Conservation (phyloP, 805 yeast species). For the Isabelozyma rhagii region DNA sequence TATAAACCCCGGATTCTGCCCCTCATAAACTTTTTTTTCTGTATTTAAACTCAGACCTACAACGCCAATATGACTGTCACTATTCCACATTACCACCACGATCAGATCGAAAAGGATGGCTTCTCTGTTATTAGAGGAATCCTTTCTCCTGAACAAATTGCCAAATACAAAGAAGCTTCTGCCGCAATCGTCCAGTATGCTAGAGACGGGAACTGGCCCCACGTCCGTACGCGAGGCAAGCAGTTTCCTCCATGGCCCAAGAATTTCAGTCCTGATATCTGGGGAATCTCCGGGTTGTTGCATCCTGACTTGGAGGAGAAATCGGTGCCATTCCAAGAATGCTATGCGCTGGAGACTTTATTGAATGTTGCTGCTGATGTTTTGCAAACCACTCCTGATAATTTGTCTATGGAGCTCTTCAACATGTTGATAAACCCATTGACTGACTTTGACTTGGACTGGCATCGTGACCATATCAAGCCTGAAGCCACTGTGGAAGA, state of each 20-base stretch:
- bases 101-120: slow-evolving; percentile 33
- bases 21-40: background rate
- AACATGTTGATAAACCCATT: slow-evolving; percentile 53
- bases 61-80: background rate
- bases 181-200: slow-evolving; percentile 37
- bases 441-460: slow-evolving; percentile 50
- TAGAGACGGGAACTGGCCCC: slow-evolving; percentile 46
- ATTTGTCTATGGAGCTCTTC: slow-evolving; percentile 46
- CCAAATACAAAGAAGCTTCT: slow-evolving; percentile 32
- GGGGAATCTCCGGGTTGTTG: slow-evolving; percentile 49
- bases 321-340: slow-evolving; percentile 35
- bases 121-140: slow-evolving; percentile 39
- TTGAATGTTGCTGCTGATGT: slow-evolving; percentile 41
- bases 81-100: slow-evolving; percentile 25
- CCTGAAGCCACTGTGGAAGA: slow-evolving; percentile 45
- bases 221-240: slow-evolving; percentile 48
- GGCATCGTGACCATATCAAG: slow-evolving; percentile 52
- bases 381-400: slow-evolving; percentile 32
- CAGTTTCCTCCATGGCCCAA: slow-evolving; percentile 60
- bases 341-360: slow-evolving; percentile 37
- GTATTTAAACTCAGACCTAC: too few relatives aligned
- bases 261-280: slow-evolving; percentile 48
- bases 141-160: slow-evolving; percentile 39
- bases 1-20: background rate
- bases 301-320: slow-evolving; percentile 43